phyloP scores from a whole-genome alignment of 345 rosid genomes.

The Ailanthus altissimus region DNA sequence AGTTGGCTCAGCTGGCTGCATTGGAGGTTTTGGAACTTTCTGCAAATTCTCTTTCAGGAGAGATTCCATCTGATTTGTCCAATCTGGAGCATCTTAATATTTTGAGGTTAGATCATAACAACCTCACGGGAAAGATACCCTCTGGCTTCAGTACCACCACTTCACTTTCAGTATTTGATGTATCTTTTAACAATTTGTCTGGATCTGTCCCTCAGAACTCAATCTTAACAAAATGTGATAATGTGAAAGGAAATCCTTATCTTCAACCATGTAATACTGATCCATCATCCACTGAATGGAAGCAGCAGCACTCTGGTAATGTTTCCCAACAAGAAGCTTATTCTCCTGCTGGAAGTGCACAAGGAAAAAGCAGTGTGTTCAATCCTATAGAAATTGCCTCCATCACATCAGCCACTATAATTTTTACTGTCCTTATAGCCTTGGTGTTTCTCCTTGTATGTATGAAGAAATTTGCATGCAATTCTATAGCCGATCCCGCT shows the following conservation, averaged over 20 bases:
- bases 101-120: conserved; percentile 44
- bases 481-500: conserved; percentile 37
- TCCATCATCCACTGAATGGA: conserved; percentile 37
- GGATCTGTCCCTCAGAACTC: conserved; percentile 45
- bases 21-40: conserved; percentile 55
- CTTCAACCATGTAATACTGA: conserved; percentile 37
- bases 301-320: conserved; percentile 35
- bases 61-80: conserved; percentile 39
- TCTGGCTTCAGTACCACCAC: conserved; percentile 34
- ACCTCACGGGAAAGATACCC: conserved; percentile 47
- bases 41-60: conserved; percentile 42
- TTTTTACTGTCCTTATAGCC: conserved; percentile 34
- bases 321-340: conserved; percentile 35
- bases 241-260: conserved; percentile 42
- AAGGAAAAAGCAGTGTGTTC: conserved; percentile 23
- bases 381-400: conserved; percentile 48
- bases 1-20: conserved; percentile 36
- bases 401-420: conserved; percentile 39
- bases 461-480: conserved; percentile 38
- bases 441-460: conserved; percentile 37
- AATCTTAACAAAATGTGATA: conserved; percentile 32
- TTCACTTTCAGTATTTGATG: conserved; percentile 47
- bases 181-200: conserved; percentile 55
- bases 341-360: conserved; percentile 34
- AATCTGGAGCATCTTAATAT: conserved; percentile 42